Evolutionary conservation across 2,329 filamentous ascomycete genomes (phyloP), one percentile per base, ranked within the genome.

Genomic region (Aphanoascus verrucosus): DNA sequence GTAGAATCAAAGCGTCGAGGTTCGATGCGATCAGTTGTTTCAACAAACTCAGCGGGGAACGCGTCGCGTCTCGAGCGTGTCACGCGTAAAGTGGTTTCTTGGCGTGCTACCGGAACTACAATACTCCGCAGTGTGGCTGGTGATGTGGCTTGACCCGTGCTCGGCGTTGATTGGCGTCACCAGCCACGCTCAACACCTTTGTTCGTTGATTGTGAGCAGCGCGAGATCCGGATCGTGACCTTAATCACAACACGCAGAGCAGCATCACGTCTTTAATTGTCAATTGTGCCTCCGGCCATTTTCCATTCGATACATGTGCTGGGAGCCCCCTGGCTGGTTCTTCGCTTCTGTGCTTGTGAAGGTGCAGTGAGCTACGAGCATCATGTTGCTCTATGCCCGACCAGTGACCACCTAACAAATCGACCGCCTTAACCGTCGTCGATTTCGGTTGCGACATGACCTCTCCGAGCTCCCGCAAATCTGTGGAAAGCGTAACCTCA

Each of bases 401-500:
- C 12, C 50, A 31, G 34, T 41, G 44, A 41, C 43, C 50, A 47
- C 50, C 20, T 53, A 46, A 53, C 44, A 53, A 46, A 47, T 41
- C 32, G 40, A 53, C 42, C 43, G 23, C 28, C 20, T 20, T 38
- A 34, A 40, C n/a, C n/a, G n/a, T 20, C 15, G 50, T 46, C 50
- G 38, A 64, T 62, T 65, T 61, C 62, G 60, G 61, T 63, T 56
- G 74, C 67, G 64, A 66, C 69, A 85, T 85, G 82, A 80, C 77
- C 65, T 75, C 79, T 60, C 77, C 77, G 51, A 77, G 71, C 60
- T 78, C 79, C 60, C 78, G 80, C 63, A 83, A 81, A 71, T 85
- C 82, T 59, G 75, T 81, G 63, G 82, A 85, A 68, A 84, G 80
- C 64, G 69, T 85, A 60, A 74, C 79, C 12, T 75, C 78, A 14